Percentiles rank a stretch among this genome's conserved stretches.
phyloP scores from a whole-genome alignment of 768 basidiomycete species.

The Paxillus rubicundulus region DNA sequence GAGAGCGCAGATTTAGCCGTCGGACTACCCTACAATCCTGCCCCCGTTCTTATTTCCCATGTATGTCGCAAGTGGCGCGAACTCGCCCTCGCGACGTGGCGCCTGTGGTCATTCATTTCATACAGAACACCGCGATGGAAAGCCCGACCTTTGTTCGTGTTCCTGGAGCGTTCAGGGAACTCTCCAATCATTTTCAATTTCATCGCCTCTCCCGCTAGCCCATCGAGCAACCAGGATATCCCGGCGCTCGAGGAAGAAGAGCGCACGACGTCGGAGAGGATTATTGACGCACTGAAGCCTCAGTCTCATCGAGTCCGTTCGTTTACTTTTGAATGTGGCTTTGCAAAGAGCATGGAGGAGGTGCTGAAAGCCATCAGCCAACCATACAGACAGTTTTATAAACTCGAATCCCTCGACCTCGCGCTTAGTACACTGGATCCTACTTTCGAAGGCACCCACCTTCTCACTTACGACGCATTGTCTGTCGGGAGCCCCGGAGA shows the following conservation, averaged over 20 bases:
- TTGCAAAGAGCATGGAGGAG: slow-evolving; percentile 27
- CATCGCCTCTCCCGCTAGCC: slow-evolving; percentile 18
- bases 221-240: slow-evolving; percentile 12
- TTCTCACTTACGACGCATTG: slow-evolving; percentile 20
- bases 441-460: slow-evolving; percentile 26
- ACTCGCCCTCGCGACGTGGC: slow-evolving; percentile 40
- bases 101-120: slow-evolving; percentile 44
- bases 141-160: slow-evolving; percentile 23
- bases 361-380: slow-evolving; percentile 22
- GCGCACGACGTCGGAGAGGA: slow-evolving; percentile 14
- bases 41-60: slow-evolving; percentile 44
- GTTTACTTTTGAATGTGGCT: slow-evolving; percentile 34
- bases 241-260: slow-evolving; percentile 14
- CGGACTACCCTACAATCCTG: slow-evolving; percentile 29
- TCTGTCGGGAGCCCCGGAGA: slow-evolving; percentile 5
- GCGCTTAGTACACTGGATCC: slow-evolving; percentile 24
- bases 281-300: slow-evolving; percentile 23
- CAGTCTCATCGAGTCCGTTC: slow-evolving; percentile 32
- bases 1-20: slow-evolving; percentile 21
- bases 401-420: slow-evolving; percentile 31
- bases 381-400: slow-evolving; percentile 15
- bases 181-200: slow-evolving; percentile 37
- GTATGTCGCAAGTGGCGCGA: slow-evolving; percentile 51
- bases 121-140: slow-evolving; percentile 27
- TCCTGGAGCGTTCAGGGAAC: slow-evolving; percentile 36